A percentile compares a stretch with the other conserved stretches of the same genome.
phyloP scores from a whole-genome alignment of 257 asterid species.

The Knoxia roxburghii region DNA sequence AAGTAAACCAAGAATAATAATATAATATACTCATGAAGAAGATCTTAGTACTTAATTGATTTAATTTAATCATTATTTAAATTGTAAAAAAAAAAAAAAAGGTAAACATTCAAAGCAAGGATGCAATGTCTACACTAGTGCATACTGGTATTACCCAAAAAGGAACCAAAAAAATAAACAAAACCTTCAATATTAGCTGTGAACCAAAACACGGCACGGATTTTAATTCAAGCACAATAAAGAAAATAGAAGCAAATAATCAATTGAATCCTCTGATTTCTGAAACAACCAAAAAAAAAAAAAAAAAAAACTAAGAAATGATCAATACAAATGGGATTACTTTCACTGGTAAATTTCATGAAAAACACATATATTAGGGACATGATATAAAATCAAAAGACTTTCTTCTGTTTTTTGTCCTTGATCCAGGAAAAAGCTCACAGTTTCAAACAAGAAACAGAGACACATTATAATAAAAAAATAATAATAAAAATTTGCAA shows the following conservation, averaged over 20 bases:
- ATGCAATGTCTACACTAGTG: neutral
- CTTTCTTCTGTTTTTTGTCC: neutral
- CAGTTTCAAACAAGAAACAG: neutral
- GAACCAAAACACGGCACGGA: slow-evolving; percentile 2
- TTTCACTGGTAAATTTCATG: neutral
- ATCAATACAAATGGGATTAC: neutral
- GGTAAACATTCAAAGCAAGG: neutral
- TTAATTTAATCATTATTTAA: neutral
- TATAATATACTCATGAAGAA: neutral
- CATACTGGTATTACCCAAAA: neutral
- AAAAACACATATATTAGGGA: neutral
- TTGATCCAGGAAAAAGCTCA: neutral
- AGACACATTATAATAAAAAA: neutral
- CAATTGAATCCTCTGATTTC: too few species aligned
- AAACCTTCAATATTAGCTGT: neutral
- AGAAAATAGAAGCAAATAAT: neutral
- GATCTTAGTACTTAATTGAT: neutral
- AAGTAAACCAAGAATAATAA: slow-evolving; percentile 10
- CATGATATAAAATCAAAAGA: neutral
- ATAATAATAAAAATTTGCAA: neutral
- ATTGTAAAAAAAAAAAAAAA: neutral
- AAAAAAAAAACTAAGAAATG: neutral
- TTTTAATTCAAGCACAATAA: neutral
- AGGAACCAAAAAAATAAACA: neutral
- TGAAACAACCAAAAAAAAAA: too few species aligned